Evolutionary conservation across 2,329 filamentous ascomycete genomes (phyloP).

Genomic region (Aspergillus fructus): DNA sequence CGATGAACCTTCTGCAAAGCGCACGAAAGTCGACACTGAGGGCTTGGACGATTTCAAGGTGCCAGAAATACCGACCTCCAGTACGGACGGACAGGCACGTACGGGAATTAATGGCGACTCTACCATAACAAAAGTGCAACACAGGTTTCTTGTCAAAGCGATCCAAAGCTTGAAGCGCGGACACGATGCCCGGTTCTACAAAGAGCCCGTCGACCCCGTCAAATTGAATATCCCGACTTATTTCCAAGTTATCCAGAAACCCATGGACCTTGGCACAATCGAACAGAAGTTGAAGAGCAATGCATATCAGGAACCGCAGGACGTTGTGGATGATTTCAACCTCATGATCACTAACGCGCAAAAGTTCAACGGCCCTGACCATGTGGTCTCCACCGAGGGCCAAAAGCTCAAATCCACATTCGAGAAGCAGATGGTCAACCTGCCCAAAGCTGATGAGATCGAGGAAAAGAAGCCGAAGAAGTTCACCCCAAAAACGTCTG

Average conservation of each 20-base stretch:
- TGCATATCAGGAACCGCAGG: slow-evolving; percentile 67
- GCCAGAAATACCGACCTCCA: slow-evolving; percentile 41
- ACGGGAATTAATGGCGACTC: slow-evolving; percentile 17
- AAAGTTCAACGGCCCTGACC: slow-evolving; percentile 77
- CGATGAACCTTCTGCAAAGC: slow-evolving; percentile 71
- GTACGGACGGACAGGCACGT: slow-evolving; percentile 25
- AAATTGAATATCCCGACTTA: slow-evolving; percentile 75
- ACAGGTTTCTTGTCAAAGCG: slow-evolving; percentile 42
- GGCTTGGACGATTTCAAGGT: slow-evolving; percentile 47
- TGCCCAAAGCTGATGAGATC: slow-evolving; percentile 56
- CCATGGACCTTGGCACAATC: slow-evolving; percentile 82
- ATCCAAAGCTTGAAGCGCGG: slow-evolving; percentile 70
- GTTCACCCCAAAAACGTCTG: slow-evolving; percentile 40
- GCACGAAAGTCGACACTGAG: slow-evolving; percentile 69
- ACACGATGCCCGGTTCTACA: slow-evolving; percentile 74
- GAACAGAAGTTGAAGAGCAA: slow-evolving; percentile 74
- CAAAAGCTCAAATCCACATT: slow-evolving; percentile 61
- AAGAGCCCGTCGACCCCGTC: slow-evolving; percentile 72
- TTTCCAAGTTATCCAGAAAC: slow-evolving; percentile 69
- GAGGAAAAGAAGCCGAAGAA: slow-evolving; percentile 64
- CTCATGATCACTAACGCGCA: slow-evolving; percentile 77
- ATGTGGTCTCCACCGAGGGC: slow-evolving; percentile 70
- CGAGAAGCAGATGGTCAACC: slow-evolving; percentile 58
- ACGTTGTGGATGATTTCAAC: slow-evolving; percentile 71
- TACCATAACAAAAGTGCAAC: slow-evolving; percentile 42